Evolutionary conservation across 176 grass and related monocot species (phyloP), one percentile per base, ranked within the genome.

Genomic region (Paspalum notatum): DNA sequence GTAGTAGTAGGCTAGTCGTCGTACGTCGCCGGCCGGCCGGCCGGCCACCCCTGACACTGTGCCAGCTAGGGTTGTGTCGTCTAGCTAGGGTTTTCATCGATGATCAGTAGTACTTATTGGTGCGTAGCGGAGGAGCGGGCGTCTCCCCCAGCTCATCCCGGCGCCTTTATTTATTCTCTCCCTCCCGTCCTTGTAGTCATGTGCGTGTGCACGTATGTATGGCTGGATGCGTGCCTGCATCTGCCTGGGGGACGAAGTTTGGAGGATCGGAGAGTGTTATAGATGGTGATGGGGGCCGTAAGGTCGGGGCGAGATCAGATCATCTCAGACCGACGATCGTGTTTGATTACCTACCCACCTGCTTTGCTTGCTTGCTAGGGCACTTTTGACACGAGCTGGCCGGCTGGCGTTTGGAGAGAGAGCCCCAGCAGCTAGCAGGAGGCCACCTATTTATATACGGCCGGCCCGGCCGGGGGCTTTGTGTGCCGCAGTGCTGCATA

Each of bases 81-180:
- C 18, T 82, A 69, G 65, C 80, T 90, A 90, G 82, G 91, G 88
- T 85, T 90, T 83, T 66, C 88, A 50, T n/a, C n/a, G n/a, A n/a
- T n/a, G n/a, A n/a, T n/a, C n/a, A n/a, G n/a, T n/a, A 32, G n/a
- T n/a, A n/a, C n/a, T n/a, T n/a, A n/a, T 90, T 87, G 91, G 87
- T 72, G 70, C 80, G 17, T 92, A n/a, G n/a, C n/a, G n/a, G 32
- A 3, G 32, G 1, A 90, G 87, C 80, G 80, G 49, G 65, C 52
- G 11, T 71, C 52, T 3, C 32, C 32, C n/a, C n/a, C n/a, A n/a
- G n/a, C n/a, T n/a, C n/a, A n/a, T 49, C 44, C 57, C 10, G n/a
- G n/a, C n/a, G n/a, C 54, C 80, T 91, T 87, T 91, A 72, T 80
- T 85, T n/a, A n/a, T n/a, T n/a, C n/a, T n/a, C n/a, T n/a, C n/a